phyloP scores from a whole-genome alignment of 257 asterid genomes.

The Striga asiatica region DNA sequence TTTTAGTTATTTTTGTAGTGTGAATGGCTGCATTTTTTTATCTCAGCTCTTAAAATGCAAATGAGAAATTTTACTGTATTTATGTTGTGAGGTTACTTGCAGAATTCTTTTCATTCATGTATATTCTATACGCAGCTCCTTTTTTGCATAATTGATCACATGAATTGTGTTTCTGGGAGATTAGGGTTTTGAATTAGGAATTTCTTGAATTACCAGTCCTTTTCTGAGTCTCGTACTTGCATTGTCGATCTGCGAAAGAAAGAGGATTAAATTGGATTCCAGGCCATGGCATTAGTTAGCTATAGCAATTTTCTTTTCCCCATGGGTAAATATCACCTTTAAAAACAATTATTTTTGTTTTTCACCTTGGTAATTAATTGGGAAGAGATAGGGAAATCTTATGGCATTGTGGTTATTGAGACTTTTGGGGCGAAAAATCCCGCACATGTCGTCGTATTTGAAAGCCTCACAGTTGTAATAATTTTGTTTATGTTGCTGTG shows the following conservation, averaged over 20 bases:
- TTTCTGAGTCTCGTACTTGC: constrained; percentile 2
- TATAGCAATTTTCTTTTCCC: not conserved
- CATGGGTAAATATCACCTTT: not conserved
- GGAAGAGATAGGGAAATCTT: not conserved
- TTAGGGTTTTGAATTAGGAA: constrained; percentile 21
- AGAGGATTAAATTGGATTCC: constrained; percentile 1
- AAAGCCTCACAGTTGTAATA: too few relatives aligned
- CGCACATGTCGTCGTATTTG: not conserved
- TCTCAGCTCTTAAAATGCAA: not conserved
- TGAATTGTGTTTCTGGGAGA: constrained; percentile 1
- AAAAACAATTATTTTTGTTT: too few relatives aligned
- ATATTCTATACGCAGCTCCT: not conserved
- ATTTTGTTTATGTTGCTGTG: too few relatives aligned
- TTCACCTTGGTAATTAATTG: not conserved
- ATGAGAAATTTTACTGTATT: constrained; percentile 1
- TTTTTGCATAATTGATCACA: constrained; percentile 4
- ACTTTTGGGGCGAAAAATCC: not conserved
- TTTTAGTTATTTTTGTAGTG: constrained; percentile 1
- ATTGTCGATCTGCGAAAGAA: constrained; percentile 7
- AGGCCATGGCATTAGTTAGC: constrained; percentile 3
- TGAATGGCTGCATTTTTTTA: constrained; percentile 16
- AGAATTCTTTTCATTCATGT: not conserved
- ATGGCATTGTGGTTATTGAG: not conserved
- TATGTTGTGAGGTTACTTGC: constrained; percentile 4
- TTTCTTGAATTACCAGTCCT: not conserved